Percentiles rank a stretch among this genome's conserved stretches.
These are phyloP conservation scores for Wickerhamiella kurtzmanii DNA, from an alignment of 805 yeast species.

Conservation along the genomic window DNA sequence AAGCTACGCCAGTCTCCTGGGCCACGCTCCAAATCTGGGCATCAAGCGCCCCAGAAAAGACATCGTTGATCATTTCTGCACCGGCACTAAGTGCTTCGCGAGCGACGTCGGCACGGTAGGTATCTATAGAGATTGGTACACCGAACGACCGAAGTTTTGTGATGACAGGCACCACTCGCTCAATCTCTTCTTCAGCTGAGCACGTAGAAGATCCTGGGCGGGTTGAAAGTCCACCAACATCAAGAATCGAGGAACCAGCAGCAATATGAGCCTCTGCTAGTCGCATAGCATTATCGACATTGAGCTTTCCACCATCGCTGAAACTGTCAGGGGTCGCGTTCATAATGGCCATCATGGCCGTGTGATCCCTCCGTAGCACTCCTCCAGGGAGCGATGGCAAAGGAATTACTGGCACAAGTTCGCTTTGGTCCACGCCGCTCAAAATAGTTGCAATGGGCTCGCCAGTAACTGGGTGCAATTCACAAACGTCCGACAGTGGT, in stretches of 20 bases:
- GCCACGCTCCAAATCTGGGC: slow-evolving; percentile 50
- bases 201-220: slow-evolving; percentile 68
- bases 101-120: slow-evolving; percentile 71
- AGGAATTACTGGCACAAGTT: slow-evolving; percentile 32
- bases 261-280: slow-evolving; percentile 38
- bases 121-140: slow-evolving; percentile 68
- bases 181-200: slow-evolving; percentile 49
- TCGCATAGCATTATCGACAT: slow-evolving; percentile 25
- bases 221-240: slow-evolving; percentile 91
- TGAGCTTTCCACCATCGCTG: slow-evolving; percentile 65
- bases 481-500: slow-evolving; percentile 64
- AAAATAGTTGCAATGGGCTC: slow-evolving; percentile 40
- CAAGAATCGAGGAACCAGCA: slow-evolving; percentile 64
- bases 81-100: slow-evolving; percentile 54
- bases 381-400: not conserved
- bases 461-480: slow-evolving; percentile 71
- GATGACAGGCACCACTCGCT: slow-evolving; percentile 58
- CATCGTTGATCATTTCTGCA: slow-evolving; percentile 85
- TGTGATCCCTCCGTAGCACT: slow-evolving; percentile 25
- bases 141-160: slow-evolving; percentile 39
- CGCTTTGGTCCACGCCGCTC: slow-evolving; percentile 1
- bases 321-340: slow-evolving; percentile 92
- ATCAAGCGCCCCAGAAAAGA: slow-evolving; percentile 69
- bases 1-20: slow-evolving; percentile 54
- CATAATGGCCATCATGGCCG: slow-evolving; percentile 73